Conservation (phyloP, 441 rosid genomes). For the Syzygium syzygioides region DNA sequence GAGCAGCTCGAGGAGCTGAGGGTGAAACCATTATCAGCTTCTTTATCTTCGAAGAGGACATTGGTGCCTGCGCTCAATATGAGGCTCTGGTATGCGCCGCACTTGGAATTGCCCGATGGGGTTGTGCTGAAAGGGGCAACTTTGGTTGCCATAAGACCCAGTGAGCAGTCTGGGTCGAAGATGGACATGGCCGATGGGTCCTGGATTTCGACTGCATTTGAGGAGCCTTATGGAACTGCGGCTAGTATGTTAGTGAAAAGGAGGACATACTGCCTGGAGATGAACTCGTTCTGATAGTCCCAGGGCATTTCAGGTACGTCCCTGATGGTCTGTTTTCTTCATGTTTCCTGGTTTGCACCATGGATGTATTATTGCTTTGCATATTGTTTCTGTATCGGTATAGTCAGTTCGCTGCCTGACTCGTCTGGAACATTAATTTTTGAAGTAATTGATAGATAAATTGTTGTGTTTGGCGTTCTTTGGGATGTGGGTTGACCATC, state of each 20-base stretch:
- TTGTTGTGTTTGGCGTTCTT: not conserved
- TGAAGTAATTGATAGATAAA: not conserved
- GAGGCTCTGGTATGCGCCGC: constrained; percentile 93
- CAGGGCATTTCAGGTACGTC: constrained; percentile 30
- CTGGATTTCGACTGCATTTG: constrained; percentile 72
- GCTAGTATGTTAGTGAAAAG: constrained; percentile 80
- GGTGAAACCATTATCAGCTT: constrained; percentile 75
- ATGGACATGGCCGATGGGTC: constrained; percentile 58
- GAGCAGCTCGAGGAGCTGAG: constrained; percentile 90
- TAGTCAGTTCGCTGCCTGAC: not conserved
- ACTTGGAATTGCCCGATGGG: constrained; percentile 70
- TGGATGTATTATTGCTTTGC: not conserved
- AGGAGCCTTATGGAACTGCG: constrained; percentile 83
- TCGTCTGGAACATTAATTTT: not conserved
- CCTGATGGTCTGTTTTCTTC: not conserved
- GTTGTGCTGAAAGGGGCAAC: constrained; percentile 80
- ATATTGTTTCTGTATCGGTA: not conserved
- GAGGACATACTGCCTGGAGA: constrained; percentile 86
- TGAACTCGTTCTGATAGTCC: constrained; percentile 78
- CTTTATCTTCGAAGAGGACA: constrained; percentile 86
- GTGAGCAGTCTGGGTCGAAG: constrained; percentile 46
- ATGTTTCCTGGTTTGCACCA: not conserved
- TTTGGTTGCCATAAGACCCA: constrained; percentile 86
- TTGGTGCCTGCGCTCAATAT: constrained; percentile 87
- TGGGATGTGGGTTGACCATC: not conserved